These are phyloP conservation scores for Ogataea trehaloabstinens DNA, from an alignment of 805 yeast genomes.

Conservation along the genomic window DNA sequence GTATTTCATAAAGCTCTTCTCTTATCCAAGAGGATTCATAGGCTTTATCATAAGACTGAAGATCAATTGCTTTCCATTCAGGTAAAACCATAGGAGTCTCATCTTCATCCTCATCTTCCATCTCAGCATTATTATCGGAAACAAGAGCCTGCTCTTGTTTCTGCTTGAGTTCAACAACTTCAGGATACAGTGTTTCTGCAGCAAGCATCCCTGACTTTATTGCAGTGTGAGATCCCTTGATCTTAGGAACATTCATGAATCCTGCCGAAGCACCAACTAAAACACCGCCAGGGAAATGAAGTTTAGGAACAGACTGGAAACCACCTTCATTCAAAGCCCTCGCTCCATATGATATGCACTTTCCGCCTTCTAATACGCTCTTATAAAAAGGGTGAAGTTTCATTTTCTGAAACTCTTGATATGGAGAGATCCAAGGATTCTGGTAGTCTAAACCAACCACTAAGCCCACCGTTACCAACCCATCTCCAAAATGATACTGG, in stretches of 20 bases:
- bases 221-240: slow-evolving; percentile 97
- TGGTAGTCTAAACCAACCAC: slow-evolving; percentile 92
- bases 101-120: slow-evolving; percentile 40
- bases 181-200: slow-evolving; percentile 71
- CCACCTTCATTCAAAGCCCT: slow-evolving; percentile 98
- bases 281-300: slow-evolving; percentile 94
- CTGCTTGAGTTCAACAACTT: slow-evolving; percentile 45
- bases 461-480: slow-evolving; percentile 86
- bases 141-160: slow-evolving; percentile 26
- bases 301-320: slow-evolving; percentile 83
- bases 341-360: slow-evolving; percentile 91
- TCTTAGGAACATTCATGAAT: slow-evolving; percentile 94
- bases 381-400: slow-evolving; percentile 86
- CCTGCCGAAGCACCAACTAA: slow-evolving; percentile 96
- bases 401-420: slow-evolving; percentile 92
- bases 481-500: slow-evolving; percentile 95
- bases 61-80: slow-evolving; percentile 43
- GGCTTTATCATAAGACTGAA: slow-evolving; percentile 59
- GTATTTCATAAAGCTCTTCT: slow-evolving; percentile 77
- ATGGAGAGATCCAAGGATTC: slow-evolving; percentile 94
- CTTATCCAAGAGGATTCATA: slow-evolving; percentile 81
- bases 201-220: slow-evolving; percentile 95
- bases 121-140: slow-evolving; percentile 38
- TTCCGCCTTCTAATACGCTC: slow-evolving; percentile 77
- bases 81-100: slow-evolving; percentile 29